These are phyloP conservation scores for Cercophora sp. DNA, from an alignment of 495 filamentous ascomycete genomes.

Conservation along the genomic window DNA sequence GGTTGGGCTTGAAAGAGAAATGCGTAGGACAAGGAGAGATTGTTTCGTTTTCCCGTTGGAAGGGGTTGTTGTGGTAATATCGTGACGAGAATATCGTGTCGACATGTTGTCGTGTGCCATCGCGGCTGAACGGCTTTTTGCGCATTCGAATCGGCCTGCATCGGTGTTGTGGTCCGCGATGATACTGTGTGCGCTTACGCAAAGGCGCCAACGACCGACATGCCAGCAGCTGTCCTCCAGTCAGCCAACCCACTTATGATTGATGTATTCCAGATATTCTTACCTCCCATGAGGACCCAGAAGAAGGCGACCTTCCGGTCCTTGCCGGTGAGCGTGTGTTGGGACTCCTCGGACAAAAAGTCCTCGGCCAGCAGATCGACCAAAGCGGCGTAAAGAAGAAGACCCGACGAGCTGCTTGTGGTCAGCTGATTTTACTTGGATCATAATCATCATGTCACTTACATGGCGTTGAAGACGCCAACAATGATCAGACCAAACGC, in stretches of 20 bases:
- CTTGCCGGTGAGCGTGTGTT: constrained; percentile 39
- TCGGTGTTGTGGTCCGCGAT: background rate
- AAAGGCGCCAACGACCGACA: constrained; percentile 62
- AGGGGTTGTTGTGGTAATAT: background rate
- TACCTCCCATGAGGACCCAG: constrained; percentile 43
- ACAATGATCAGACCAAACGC: constrained; percentile 63
- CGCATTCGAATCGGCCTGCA: constrained; percentile 6
- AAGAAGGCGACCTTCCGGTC: constrained; percentile 38
- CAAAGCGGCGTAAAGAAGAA: constrained; percentile 58
- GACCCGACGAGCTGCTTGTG: constrained; percentile 51
- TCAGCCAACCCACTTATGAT: constrained; percentile 16
- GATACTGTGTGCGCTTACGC: constrained; percentile 25
- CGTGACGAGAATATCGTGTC: background rate
- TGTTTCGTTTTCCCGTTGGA: background rate
- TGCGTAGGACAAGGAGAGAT: no score
- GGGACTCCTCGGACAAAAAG: constrained; percentile 56
- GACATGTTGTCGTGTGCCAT: background rate
- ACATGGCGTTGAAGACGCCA: constrained; percentile 67
- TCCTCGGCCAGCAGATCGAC: constrained; percentile 63
- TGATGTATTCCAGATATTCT: background rate
- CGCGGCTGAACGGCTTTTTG: background rate
- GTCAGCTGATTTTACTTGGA: no score
- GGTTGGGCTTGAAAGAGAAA: no score
- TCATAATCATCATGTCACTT: no score
- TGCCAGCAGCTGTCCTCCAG: constrained; percentile 30